These are phyloP conservation scores for Sporothrix variecibatus DNA, from an alignment of 2,329 filamentous ascomycete genomes.

Conservation along the genomic window DNA sequence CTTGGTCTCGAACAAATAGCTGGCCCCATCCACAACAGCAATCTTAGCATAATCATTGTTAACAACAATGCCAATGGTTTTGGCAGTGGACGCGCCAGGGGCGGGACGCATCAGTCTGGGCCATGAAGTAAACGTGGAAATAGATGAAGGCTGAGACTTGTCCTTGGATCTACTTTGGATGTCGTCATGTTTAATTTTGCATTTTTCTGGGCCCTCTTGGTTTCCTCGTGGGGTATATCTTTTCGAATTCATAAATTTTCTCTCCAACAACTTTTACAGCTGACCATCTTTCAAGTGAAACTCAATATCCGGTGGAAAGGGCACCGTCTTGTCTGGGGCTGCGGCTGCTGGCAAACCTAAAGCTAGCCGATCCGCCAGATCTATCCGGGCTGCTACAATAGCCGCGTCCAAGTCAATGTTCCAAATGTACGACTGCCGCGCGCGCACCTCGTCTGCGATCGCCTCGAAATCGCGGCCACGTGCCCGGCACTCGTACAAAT, in stretches of 20 bases:
- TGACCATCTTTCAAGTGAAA: not conserved
- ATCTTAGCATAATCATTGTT: slow-evolving; percentile 17
- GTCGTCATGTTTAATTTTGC: not conserved
- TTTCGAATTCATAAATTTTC: not conserved
- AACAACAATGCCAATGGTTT: not conserved
- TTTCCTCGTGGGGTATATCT: not conserved
- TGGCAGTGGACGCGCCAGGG: slow-evolving; percentile 2
- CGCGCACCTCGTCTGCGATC: slow-evolving; percentile 39
- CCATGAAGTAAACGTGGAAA: not conserved
- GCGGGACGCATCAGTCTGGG: not conserved
- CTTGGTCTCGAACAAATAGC: not conserved
- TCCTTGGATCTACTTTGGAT: not conserved
- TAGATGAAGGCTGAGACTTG: not conserved
- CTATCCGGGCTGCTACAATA: slow-evolving; percentile 42
- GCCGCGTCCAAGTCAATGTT: slow-evolving; percentile 39
- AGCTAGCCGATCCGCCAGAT: slow-evolving; percentile 34
- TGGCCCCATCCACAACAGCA: not conserved
- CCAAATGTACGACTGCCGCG: slow-evolving; percentile 43
- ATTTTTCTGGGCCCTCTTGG: not conserved
- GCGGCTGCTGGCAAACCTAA: slow-evolving; percentile 18
- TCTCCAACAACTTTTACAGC: not conserved
- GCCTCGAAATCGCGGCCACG: slow-evolving; percentile 38
- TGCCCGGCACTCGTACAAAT: slow-evolving; percentile 49
- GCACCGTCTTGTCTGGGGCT: slow-evolving; percentile 10
- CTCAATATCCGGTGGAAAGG: slow-evolving; percentile 20